Evolutionary conservation across 73 alveolate species (phyloP), one percentile per base, ranked within the genome.

Genomic region (Uronychia binucleata): DNA sequence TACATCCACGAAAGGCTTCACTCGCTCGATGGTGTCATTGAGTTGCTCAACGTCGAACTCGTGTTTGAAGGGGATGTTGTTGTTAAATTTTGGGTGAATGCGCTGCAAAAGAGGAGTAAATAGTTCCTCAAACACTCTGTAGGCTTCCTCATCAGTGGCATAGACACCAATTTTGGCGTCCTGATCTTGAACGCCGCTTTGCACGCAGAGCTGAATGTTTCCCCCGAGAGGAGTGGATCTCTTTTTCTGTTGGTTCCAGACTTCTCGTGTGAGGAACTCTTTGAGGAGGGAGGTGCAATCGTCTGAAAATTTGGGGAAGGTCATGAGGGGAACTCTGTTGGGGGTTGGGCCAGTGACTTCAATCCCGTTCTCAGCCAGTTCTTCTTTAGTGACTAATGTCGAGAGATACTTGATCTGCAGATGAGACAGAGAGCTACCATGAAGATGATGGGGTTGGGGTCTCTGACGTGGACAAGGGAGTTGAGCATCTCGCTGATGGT

Each of bases 391-490:
- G 31, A 83, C 87, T 67, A 82, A 34, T n/a, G 80, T 77, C 0
- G 97, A 92, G 33, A 92, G 78, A 77, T 84, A 90, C 79, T 92
- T 92, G 31, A 93, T 91, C 91, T 85, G 77, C n/a, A 59, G 26
- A 1, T 35, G 27, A 14, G 13, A 30, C 29, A 8, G 31, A n/a
- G 8, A 11, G 5, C 28, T 85, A 85, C 91, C 96, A 93, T 90
- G 86, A 82, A 93, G 30, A 93, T 83, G 57, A 59, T 87, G 5
- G 97, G 97, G 57, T 91, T 86, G 27, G 91, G 90, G 33, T 83
- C 94, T 82, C 93, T 93, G 30, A 79, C 88, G 46, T 93, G 95
- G 75, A 93, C 96, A 32, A 93, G 81, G 26, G 96, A 67, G 76
- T 93, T 93, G 29, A 93, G 92, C 96, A 93, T 90, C 78, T 93